A percentile compares a stretch with the other conserved stretches of the same genome.
Evolutionary conservation across 148 eudicot species (phyloP).

Genomic region (Persicaria tinctoria): DNA sequence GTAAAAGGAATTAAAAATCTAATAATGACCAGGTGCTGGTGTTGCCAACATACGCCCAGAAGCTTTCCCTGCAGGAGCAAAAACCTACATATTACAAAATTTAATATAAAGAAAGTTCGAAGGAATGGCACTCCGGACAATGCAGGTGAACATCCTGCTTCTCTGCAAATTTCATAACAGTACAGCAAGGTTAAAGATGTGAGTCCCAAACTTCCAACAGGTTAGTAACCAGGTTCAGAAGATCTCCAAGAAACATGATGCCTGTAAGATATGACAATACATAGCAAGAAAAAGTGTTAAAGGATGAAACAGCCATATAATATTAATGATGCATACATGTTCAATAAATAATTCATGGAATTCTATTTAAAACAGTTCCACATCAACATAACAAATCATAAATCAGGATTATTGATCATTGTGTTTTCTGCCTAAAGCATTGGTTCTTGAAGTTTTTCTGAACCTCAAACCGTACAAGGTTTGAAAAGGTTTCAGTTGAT

Average conservation of each 20-base stretch:
- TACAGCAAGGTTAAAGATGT: constrained; percentile 88
- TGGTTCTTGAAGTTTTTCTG: no score
- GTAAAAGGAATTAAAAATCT: not conserved
- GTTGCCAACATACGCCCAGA: not conserved
- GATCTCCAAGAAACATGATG: constrained; percentile 79
- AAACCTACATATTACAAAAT: constrained; percentile 8
- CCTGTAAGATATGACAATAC: constrained; percentile 73
- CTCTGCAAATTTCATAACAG: constrained; percentile 91
- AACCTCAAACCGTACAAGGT: no score
- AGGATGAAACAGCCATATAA: constrained; percentile 16
- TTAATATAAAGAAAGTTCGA: not conserved
- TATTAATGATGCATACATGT: not conserved
- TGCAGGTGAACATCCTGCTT: constrained; percentile 23
- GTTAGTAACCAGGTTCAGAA: constrained; percentile 72
- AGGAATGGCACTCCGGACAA: not conserved
- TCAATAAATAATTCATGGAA: not conserved
- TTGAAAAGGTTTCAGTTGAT: no score
- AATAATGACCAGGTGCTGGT: not conserved
- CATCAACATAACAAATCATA: not conserved
- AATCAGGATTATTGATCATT: no score
- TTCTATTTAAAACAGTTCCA: not conserved
- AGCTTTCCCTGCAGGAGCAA: constrained; percentile 7
- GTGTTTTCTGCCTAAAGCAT: no score
- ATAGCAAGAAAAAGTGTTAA: constrained; percentile 43
- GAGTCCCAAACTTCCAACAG: constrained; percentile 95